Base-by-base conservation (phyloP, 2,329 filamentous ascomycete genomes). In the Aspergillus caelatus region DNA sequence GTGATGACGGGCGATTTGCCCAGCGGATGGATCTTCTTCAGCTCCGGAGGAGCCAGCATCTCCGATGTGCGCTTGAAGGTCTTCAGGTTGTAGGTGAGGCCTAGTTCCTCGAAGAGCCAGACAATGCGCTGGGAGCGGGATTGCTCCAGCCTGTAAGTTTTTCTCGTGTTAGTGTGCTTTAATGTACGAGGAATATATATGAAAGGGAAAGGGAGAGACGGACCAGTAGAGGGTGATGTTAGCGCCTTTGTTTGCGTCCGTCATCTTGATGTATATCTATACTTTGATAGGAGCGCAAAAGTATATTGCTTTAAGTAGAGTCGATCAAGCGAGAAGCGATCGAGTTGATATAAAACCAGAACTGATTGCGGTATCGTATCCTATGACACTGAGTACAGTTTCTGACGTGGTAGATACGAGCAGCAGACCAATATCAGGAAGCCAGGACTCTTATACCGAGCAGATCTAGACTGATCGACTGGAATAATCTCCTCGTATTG, bases 1-100 rank as follows among this genome's bases (percentile, higher is more conserved):
- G 86, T 86, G 67, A 98, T 81, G 48, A 94, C 81, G 0, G 94
- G 94, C 1, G 92, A 93, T 77, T 97, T 97, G 65, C 94, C 94
- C 4, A 97, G 84, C 0, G 92, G 90, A 73, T 97, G 93, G 43
- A 96, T 80, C 67, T 92, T 84, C 72, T 91, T 89, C 53, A 97
- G 85, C 71, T 91, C 90, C 0, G 87, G 82, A 4, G 92, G 92
- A 1, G 94, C 94, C n/a, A 91, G 82, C 69, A 82, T 85, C 61
- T 89, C 85, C 62, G 78, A 71, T 45, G 77, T 75, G 43, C 94
- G 89, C 77, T 92, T 92, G 84, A 91, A 95, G 60, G 90, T 84
- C 72, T 94, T 88, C 62, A 97, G 80, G 65, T 94, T 87, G 79
- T 96, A 97, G 32, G 89, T 85, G 39, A 96, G 78, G 50, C 90